Percentiles rank a stretch among this genome's conserved stretches.
Evolutionary conservation across 179 eudicot species (phyloP).

Genomic region (Beta lomatogona): DNA sequence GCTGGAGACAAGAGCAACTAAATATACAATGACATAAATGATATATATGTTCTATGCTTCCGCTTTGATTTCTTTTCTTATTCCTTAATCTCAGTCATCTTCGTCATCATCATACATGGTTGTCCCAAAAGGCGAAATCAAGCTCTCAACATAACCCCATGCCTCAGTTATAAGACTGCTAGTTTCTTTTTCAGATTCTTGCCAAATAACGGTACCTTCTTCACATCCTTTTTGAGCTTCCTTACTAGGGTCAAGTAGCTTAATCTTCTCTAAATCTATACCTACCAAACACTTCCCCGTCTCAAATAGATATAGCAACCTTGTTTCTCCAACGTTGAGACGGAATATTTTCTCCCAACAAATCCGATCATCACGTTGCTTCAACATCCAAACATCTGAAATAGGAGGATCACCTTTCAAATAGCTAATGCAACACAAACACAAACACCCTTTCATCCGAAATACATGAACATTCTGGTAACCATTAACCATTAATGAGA

Average conservation of each 20-base stretch:
- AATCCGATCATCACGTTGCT: not conserved
- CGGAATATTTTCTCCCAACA: not conserved
- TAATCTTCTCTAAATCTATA: not conserved
- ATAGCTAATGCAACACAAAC: not conserved
- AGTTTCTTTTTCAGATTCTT: not conserved
- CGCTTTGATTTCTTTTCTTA: too few species aligned
- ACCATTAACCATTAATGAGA: not conserved
- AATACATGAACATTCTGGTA: not conserved
- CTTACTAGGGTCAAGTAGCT: not conserved
- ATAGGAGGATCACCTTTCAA: not conserved
- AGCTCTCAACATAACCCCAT: slow-evolving; percentile 9
- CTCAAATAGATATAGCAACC: not conserved
- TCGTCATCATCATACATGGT: too few species aligned
- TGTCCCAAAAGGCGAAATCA: slow-evolving; percentile 7
- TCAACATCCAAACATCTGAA: not conserved
- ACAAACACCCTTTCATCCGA: not conserved
- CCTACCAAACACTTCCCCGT: not conserved
- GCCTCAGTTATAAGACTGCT: not conserved
- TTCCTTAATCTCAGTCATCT: too few species aligned
- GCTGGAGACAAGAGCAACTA: too few species aligned
- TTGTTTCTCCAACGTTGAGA: not conserved
- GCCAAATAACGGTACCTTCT: not conserved
- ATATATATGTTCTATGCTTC: too few species aligned
- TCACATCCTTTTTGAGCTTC: not conserved
- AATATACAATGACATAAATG: too few species aligned